Conservation (phyloP, 352 stramenopile genomes). For the Globisporangium uncinulatum region DNA sequence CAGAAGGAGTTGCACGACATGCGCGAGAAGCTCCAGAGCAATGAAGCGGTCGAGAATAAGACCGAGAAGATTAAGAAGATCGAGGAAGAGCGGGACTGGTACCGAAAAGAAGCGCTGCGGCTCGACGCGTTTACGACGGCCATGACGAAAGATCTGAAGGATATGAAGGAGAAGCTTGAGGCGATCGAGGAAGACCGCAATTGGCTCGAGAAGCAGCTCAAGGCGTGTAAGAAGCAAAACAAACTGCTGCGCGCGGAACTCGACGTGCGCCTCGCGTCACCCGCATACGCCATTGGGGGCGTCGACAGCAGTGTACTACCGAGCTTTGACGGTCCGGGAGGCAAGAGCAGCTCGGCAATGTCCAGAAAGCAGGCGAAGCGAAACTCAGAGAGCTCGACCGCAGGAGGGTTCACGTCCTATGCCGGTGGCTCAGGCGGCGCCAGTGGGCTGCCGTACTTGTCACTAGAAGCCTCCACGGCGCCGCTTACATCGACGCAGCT, state of each 20-base stretch:
- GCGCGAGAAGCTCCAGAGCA: slow-evolving; percentile 85
- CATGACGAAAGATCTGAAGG: slow-evolving; percentile 91
- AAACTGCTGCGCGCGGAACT: slow-evolving; percentile 86
- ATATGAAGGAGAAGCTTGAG: slow-evolving; percentile 90
- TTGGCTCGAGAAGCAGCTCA: slow-evolving; percentile 92
- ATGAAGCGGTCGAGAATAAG: slow-evolving; percentile 86
- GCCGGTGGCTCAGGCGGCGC: not conserved
- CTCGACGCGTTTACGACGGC: slow-evolving; percentile 88
- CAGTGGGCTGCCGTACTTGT: slow-evolving; percentile 27
- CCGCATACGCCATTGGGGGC: slow-evolving; percentile 21
- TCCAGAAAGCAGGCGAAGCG: slow-evolving; percentile 10
- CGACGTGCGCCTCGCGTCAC: slow-evolving; percentile 44
- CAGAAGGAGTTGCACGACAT: slow-evolving; percentile 92
- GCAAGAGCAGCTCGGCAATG: slow-evolving; percentile 12
- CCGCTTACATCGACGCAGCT: slow-evolving; percentile 12
- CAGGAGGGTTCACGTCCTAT: not conserved
- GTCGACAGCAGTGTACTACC: slow-evolving; percentile 22
- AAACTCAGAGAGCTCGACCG: slow-evolving; percentile 5
- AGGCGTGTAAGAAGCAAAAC: slow-evolving; percentile 93
- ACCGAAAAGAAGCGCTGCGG: slow-evolving; percentile 86
- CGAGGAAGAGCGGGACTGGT: slow-evolving; percentile 93
- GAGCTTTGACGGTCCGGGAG: slow-evolving; percentile 27
- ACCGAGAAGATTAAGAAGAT: slow-evolving; percentile 91
- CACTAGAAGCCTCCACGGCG: slow-evolving; percentile 18
- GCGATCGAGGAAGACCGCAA: slow-evolving; percentile 89